Evolutionary conservation across 2,329 filamentous ascomycete genomes (phyloP).

Genomic region (Thermothelomyces thermophilus): DNA sequence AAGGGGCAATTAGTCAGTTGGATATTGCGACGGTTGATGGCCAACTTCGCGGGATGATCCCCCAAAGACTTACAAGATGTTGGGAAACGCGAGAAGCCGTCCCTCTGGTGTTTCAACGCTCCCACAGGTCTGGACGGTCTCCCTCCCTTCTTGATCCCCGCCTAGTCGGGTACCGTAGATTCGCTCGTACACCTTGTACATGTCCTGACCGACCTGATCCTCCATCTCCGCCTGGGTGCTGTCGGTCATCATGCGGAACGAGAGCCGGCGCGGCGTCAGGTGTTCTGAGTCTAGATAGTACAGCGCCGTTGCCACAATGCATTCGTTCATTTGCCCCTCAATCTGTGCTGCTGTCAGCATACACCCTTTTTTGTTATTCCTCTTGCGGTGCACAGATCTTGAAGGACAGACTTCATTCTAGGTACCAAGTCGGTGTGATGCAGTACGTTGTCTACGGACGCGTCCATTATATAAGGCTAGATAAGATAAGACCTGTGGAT

Average conservation of each 20-base stretch:
- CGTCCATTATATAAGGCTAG: no score
- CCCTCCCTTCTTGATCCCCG: neutral
- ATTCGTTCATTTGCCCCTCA: constrained; percentile 50
- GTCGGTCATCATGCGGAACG: constrained; percentile 35
- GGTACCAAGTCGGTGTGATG: no score
- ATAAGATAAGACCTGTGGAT: no score
- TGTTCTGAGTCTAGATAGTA: constrained; percentile 49
- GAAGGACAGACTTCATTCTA: no score
- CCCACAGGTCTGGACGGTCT: constrained; percentile 37
- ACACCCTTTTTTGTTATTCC: no score
- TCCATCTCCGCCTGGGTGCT: constrained; percentile 1
- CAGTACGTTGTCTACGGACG: no score
- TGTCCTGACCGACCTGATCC: constrained; percentile 10
- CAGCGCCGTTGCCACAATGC: constrained; percentile 48
- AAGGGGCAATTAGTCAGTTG: no score
- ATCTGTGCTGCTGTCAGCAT: no score
- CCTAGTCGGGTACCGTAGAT: constrained; percentile 20
- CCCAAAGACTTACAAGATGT: no score
- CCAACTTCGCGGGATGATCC: no score
- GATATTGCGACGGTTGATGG: no score
- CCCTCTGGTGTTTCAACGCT: constrained; percentile 35
- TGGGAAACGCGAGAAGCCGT: constrained; percentile 40
- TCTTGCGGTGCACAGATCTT: no score
- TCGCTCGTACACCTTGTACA: constrained; percentile 14
- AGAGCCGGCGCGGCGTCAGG: constrained; percentile 37